Percentiles rank a stretch among this genome's conserved stretches.
Evolutionary conservation across 495 filamentous ascomycete genomes (phyloP).

Genomic region (Penicillium egyptiacum): DNA sequence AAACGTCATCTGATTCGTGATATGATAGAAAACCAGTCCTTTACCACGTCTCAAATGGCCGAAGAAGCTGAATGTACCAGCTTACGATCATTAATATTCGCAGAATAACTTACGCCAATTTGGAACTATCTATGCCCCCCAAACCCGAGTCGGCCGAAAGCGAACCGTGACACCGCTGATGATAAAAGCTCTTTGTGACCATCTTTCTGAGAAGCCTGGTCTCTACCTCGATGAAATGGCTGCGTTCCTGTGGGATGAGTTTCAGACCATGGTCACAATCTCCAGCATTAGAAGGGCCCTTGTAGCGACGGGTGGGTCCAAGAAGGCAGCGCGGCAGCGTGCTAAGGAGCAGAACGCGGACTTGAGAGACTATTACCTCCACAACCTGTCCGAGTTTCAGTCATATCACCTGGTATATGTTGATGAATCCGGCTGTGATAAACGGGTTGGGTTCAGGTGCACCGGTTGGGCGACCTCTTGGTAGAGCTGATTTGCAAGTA

Average conservation of each 20-base stretch:
- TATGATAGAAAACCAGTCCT: not conserved
- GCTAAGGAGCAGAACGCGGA: slow-evolving; percentile 27
- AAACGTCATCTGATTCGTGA: too few species aligned
- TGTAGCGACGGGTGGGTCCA: slow-evolving; percentile 10
- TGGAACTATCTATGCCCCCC: too few species aligned
- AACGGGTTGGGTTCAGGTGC: slow-evolving; percentile 26
- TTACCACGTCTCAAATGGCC: too few species aligned
- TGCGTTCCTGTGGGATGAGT: slow-evolving; percentile 25
- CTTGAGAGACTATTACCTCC: slow-evolving; percentile 34
- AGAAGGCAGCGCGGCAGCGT: slow-evolving; percentile 14
- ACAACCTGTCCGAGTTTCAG: slow-evolving; percentile 32
- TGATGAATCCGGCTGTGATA: not conserved
- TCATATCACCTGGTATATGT: slow-evolving; percentile 18
- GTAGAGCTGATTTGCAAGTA: slow-evolving; percentile 32
- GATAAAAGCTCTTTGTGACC: not conserved
- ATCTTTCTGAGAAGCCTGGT: not conserved
- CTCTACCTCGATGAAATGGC: slow-evolving; percentile 18
- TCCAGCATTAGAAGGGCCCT: not conserved
- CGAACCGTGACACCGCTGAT: not conserved
- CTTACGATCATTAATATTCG: too few species aligned
- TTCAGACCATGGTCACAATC: not conserved
- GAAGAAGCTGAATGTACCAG: too few species aligned
- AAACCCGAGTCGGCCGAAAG: too few species aligned
- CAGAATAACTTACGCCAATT: too few species aligned
- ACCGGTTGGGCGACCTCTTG: slow-evolving; percentile 33